These are phyloP conservation scores for Hippophae rhamnoides DNA, from an alignment of 306 rosid species.

Conservation along the genomic window DNA sequence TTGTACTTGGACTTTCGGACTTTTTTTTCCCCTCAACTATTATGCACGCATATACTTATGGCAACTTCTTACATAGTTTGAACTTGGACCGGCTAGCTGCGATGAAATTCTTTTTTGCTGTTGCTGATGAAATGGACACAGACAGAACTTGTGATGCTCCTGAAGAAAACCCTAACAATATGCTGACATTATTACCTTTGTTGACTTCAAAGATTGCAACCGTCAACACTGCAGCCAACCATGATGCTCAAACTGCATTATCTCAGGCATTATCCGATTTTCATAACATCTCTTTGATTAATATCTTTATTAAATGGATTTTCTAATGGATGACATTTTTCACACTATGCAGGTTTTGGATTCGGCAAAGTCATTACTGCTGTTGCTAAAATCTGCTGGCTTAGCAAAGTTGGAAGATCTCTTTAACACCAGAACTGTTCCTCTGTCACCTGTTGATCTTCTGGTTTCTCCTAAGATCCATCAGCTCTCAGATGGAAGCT, in stretches of 20 bases:
- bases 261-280: constrained; percentile 41
- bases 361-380: constrained; percentile 41
- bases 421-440: constrained; percentile 20
- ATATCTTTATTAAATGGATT: background rate
- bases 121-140: constrained; percentile 36
- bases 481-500: constrained; percentile 40
- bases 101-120: constrained; percentile 74
- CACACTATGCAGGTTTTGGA: constrained; percentile 54
- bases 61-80: constrained; percentile 54
- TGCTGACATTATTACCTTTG: constrained; percentile 41
- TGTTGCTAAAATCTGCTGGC: constrained; percentile 56
- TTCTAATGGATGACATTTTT: constrained; percentile 21
- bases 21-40: too few species aligned
- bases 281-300: background rate
- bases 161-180: constrained; percentile 52
- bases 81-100: constrained; percentile 52
- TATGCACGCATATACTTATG: constrained; percentile 18
- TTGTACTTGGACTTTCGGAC: background rate
- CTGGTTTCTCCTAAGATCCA: constrained; percentile 37
- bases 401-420: constrained; percentile 39
- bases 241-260: constrained; percentile 40
- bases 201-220: constrained; percentile 43
- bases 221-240: constrained; percentile 38
- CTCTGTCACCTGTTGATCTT: constrained; percentile 34
- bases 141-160: constrained; percentile 39